Conservation (phyloP, 2,329 filamentous ascomycete species). For the Diaporthe citri region DNA sequence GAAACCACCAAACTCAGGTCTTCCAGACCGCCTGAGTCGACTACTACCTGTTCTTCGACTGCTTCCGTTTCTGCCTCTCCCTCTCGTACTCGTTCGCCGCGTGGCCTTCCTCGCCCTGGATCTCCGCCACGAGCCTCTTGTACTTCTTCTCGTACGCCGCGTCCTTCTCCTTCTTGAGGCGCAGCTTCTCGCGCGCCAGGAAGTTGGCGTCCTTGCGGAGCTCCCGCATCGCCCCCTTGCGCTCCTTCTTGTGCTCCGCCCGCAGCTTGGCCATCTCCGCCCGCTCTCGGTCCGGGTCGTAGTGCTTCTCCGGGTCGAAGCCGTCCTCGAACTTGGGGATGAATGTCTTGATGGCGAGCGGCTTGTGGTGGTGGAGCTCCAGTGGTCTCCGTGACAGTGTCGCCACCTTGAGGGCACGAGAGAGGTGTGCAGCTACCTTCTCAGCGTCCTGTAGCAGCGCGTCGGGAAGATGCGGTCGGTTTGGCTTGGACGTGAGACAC, state of each 20-base stretch:
- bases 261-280: constrained; percentile 86
- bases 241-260: constrained; percentile 93
- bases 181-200: constrained; percentile 88
- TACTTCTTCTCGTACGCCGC: constrained; percentile 97
- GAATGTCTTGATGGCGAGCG: constrained; percentile 86
- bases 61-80: constrained; percentile 82
- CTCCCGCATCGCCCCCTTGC: constrained; percentile 94
- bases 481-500: constrained; percentile 69
- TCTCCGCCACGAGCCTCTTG: constrained; percentile 90
- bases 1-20: neutral
- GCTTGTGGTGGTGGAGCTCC: constrained; percentile 88
- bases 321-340: constrained; percentile 96
- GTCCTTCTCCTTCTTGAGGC: constrained; percentile 94
- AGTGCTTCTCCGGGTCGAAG: constrained; percentile 96
- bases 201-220: constrained; percentile 96
- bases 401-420: constrained; percentile 70
- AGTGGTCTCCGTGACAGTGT: constrained; percentile 80
- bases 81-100: constrained; percentile 91
- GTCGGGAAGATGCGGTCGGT: constrained; percentile 63
- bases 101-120: constrained; percentile 91
- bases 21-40: neutral
- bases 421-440: constrained; percentile 60
- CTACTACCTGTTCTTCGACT: constrained; percentile 58
- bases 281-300: constrained; percentile 93
- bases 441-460: constrained; percentile 55